Base-by-base conservation (phyloP, 2,329 filamentous ascomycete genomes). In the Pestalotiopsis sp. region DNA sequence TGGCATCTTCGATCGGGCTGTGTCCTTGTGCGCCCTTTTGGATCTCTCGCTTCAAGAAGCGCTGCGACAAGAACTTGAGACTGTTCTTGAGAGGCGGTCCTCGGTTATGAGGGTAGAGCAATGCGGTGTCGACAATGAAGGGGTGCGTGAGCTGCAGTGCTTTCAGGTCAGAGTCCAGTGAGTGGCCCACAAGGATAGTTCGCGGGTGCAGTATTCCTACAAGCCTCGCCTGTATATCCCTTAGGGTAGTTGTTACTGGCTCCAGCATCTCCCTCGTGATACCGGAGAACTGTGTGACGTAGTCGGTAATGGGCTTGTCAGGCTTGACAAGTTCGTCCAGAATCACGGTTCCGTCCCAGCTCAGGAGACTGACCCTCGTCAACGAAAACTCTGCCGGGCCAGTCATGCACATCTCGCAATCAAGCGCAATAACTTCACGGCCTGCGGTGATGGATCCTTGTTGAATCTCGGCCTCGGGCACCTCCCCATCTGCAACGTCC, bases 351-450 rank as follows among this genome's bases (percentile, higher is more conserved):
- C 95, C 95, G 73, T 94, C 89, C 95, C 96, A 99, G 70, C 90
- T 85, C 7, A 99, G 84, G 52, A 98, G 80, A 77, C 94, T 98
- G 77, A 98, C 92, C 68, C 96, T 90, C 1, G 96, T 97, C 58
- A 99, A 89, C 45, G 95, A 93, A 71, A 92, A 93, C 72, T 93
- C 88, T 62, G 90, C 90, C 70, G 92, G 90, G 69, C 91, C 92
- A 2, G 94, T 97, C 82, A 94, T 91, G 78, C 95, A 97, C 96
- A 99, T 99, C 81, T 99, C 96, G 81, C 96, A 99, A 78, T 99
- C 96, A 67, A 99, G 85, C 1, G 94, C 92, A 63, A 97, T 83
- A 12, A 98, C 83, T 49, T 91, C 87, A 71, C 94, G 89, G 45
- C 95, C 96, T 38, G 90, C 93, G 0, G 94, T 97, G 68, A 97